phyloP scores from a whole-genome alignment of 352 stramenopile genomes.

The Elongisporangium undulatum region DNA sequence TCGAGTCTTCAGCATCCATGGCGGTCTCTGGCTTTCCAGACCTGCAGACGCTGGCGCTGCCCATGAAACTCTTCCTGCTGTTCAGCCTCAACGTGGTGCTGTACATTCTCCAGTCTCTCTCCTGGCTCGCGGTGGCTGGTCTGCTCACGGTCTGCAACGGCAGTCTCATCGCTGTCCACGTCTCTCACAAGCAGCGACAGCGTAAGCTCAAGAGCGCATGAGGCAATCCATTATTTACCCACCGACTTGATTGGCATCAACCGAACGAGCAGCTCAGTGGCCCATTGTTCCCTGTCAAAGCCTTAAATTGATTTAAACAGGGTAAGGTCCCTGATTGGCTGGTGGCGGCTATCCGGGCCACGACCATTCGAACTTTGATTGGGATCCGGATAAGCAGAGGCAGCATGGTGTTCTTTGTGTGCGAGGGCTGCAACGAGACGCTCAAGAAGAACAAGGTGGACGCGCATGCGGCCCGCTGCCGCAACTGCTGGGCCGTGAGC shows the following conservation, averaged over 20 bases:
- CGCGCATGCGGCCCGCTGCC: slow-evolving; percentile 74
- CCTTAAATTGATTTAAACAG: neutral
- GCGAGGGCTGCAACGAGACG: slow-evolving; percentile 88
- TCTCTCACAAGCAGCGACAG: neutral
- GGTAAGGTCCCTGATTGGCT: slow-evolving; percentile 3
- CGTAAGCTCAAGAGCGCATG: neutral
- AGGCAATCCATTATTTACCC: neutral
- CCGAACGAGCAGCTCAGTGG: neutral
- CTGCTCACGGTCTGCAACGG: neutral
- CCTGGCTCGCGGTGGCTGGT: neutral
- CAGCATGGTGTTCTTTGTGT: slow-evolving; percentile 85
- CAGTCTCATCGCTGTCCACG: neutral
- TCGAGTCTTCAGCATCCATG: neutral
- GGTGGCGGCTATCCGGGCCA: neutral
- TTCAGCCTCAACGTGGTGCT: slow-evolving; percentile 24
- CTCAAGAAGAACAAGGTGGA: slow-evolving; percentile 95
- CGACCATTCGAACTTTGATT: neutral
- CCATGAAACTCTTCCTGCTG: slow-evolving; percentile 30
- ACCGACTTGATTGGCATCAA: neutral
- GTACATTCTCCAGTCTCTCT: neutral
- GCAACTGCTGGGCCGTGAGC: slow-evolving; percentile 89
- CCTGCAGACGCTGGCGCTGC: slow-evolving; percentile 19
- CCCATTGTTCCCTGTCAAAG: neutral
- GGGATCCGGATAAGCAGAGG: neutral
- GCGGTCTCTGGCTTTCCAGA: slow-evolving; percentile 6